phyloP scores from a whole-genome alignment of 805 yeast species.

The Metschnikowia noctiluminum region DNA sequence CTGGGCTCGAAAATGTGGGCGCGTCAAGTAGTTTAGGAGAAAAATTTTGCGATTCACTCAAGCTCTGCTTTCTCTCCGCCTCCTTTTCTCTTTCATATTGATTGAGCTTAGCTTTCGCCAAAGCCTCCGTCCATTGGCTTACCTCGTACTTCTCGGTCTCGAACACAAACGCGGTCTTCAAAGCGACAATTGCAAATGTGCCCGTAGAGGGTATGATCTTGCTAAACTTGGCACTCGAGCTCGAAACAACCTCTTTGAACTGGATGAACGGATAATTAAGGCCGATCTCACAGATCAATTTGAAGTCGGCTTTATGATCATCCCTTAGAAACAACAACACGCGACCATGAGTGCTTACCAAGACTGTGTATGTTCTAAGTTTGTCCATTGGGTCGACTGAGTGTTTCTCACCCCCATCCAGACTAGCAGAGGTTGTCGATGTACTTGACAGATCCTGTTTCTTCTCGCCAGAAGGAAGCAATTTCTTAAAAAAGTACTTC shows the following conservation, averaged over 20 bases:
- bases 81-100: conserved; percentile 19
- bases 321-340: conserved; percentile 51
- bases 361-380: conserved; percentile 46
- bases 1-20: conserved; percentile 10
- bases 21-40: conserved; percentile 10
- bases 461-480: conserved; percentile 18
- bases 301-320: conserved; percentile 37
- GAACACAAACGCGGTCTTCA: conserved; percentile 51
- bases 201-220: conserved; percentile 39
- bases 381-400: conserved; percentile 27
- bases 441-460: conserved; percentile 12
- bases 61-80: conserved; percentile 2
- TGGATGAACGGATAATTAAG: conserved; percentile 49
- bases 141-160: conserved; percentile 53
- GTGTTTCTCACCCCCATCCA: conserved; percentile 3
- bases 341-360: conserved; percentile 64
- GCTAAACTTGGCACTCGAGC: conserved; percentile 26
- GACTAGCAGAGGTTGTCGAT: not conserved
- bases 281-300: conserved; percentile 52
- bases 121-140: conserved; percentile 44
- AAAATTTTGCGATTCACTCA: conserved; percentile 3
- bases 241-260: conserved; percentile 56
- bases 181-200: conserved; percentile 55
- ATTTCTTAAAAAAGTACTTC: conserved; percentile 22
- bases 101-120: conserved; percentile 21